Evolutionary conservation across 2,329 filamentous ascomycete genomes (phyloP).

Genomic region (Arthrobotrys iridis): DNA sequence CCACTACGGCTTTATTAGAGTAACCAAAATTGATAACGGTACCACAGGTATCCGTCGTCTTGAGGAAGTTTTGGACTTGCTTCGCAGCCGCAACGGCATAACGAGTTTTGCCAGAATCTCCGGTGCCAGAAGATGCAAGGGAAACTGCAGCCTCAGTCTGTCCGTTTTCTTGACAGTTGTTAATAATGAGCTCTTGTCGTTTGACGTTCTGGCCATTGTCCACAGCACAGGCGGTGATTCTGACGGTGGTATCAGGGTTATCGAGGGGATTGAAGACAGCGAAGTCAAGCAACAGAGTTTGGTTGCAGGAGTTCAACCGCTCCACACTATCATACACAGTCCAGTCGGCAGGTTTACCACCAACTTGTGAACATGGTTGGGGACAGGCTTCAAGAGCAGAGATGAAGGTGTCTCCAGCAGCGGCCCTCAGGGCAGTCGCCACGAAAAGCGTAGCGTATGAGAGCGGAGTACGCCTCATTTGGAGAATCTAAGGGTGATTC

Average conservation of each 20-base stretch:
- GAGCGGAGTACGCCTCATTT: slow-evolving; percentile 2
- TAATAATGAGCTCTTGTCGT: slow-evolving; percentile 10
- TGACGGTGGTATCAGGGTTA: slow-evolving; percentile 31
- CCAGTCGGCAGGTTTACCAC: slow-evolving; percentile 43
- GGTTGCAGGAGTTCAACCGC: slow-evolving; percentile 34
- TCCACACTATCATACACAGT: slow-evolving; percentile 50
- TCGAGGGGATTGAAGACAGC: slow-evolving; percentile 51
- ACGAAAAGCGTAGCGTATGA: neutral
- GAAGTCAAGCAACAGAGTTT: slow-evolving; percentile 54
- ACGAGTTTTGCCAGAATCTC: neutral
- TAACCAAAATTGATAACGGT: slow-evolving; percentile 23
- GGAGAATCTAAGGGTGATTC: neutral
- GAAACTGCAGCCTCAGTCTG: neutral
- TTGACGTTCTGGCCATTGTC: neutral
- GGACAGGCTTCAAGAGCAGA: slow-evolving; percentile 35
- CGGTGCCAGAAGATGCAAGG: slow-evolving; percentile 1
- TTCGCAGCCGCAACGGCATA: neutral
- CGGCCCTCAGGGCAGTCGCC: neutral
- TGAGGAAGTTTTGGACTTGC: slow-evolving; percentile 14
- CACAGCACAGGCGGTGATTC: slow-evolving; percentile 33
- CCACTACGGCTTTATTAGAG: slow-evolving; percentile 8
- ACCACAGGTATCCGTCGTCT: neutral
- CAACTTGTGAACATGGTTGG: slow-evolving; percentile 27
- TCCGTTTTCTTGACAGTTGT: neutral
- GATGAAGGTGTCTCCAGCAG: slow-evolving; percentile 11